Base-by-base conservation (phyloP, 2,329 filamentous ascomycete species). In the Penicillium fuscoglaucum region DNA sequence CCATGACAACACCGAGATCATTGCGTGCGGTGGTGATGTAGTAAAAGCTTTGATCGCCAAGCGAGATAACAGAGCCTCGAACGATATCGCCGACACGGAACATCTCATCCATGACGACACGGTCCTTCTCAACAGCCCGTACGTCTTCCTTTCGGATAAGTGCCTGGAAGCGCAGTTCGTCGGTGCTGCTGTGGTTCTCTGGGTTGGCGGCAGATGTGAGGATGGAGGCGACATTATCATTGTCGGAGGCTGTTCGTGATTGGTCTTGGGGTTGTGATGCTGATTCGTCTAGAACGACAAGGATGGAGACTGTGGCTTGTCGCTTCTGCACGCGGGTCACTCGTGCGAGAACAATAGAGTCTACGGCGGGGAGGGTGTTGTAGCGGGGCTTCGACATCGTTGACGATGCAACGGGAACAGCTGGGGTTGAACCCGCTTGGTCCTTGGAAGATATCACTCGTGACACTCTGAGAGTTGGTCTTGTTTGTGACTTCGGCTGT, bases 11-110 rank as follows among this genome's bases (percentile, higher is more conserved):
- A 2, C 95, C 95, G 41, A 96, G 82, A 72, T 96, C 90, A 75
- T 99, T 98, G 66, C 86, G 86, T 29, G 92, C 91, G 1, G 95
- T 99, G 28, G 88, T 90, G n/a, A 96, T 83, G 74, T 97, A 99
- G 74, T 98, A 99, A 69, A 91, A 96, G 51, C 90, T 87, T 78
- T 98, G 93, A 72, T 99, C 95, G 39, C 95, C 95, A 15, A 98
- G 78, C 8, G 90, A 95, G 58, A 96, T 95, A 70, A 99, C 92
- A 56, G 88, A 84, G 5, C 91, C 95, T 51, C 91, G 81, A 52
- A 99, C 90, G 64, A 98, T 87, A 79, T 99, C 95, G 0, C 95
- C 95, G 0, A 96, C 93, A 64, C 92, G 84, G 72, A 98, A 98
- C 69, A 89, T 90, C 74, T 96, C 92, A 65, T 91, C 88, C 62